phyloP scores from a whole-genome alignment of 345 rosid genomes.

The Brassica carinata region DNA sequence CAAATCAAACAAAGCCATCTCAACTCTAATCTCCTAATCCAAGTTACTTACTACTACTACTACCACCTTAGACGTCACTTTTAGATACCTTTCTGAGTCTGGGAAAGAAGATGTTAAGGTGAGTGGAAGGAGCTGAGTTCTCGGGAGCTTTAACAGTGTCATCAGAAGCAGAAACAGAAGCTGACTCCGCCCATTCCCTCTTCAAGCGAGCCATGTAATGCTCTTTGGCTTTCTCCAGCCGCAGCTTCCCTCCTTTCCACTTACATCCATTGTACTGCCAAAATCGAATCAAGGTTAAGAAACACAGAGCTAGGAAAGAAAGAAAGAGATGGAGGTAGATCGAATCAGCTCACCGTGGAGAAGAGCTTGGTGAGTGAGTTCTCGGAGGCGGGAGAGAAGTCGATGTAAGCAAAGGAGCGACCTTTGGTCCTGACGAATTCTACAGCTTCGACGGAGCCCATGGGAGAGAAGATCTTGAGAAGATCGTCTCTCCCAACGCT shows the following conservation, averaged over 20 bases:
- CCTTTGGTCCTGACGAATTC: conserved; percentile 81
- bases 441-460: conserved; percentile 53
- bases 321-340: neutral
- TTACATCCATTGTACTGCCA: conserved; percentile 85
- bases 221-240: conserved; percentile 88
- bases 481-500: conserved; percentile 66
- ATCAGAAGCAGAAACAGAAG: conserved; percentile 21
- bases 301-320: neutral
- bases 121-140: conserved; percentile 37
- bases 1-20: neutral
- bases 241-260: conserved; percentile 89
- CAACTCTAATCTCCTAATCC: neutral
- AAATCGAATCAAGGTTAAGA: neutral
- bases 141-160: conserved; percentile 21
- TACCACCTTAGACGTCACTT: neutral
- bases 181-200: conserved; percentile 64
- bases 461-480: conserved; percentile 54
- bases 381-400: conserved; percentile 60
- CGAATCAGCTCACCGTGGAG: conserved; percentile 52
- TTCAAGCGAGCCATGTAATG: conserved; percentile 67
- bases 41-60: neutral
- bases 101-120: conserved; percentile 70
- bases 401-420: conserved; percentile 85
- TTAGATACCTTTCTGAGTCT: conserved; percentile 59
- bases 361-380: conserved; percentile 79